Evolutionary conservation across 2,329 filamentous ascomycete species (phyloP), one percentile per base, ranked within the genome.

Genomic region (Monosporascus sp.): DNA sequence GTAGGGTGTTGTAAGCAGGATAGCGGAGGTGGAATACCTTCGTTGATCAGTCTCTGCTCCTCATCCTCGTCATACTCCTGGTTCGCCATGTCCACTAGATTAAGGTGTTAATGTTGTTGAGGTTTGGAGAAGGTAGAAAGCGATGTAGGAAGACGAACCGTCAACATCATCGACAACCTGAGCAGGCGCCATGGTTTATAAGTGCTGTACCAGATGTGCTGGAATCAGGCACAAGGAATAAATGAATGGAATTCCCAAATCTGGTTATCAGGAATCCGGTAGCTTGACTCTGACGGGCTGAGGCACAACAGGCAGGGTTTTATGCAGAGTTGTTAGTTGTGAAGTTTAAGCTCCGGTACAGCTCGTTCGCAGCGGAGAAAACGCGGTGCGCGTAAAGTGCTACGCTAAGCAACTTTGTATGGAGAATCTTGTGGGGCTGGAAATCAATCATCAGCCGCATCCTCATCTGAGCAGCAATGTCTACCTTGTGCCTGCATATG

Each of bases 1-100:
- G 3, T 41, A 20, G 11, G 35, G 35, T 11, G 47, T 9, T 37
- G 15, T 45, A 3, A 7, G 15, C 50, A 15, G 39, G 37, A 41
- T 5, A 6, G 18, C 27, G n/a, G 25, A 43, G 27, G 50, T 7
- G 22, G 6, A 46, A 46, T 75, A 88, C 88, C 89, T 77, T 99
- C 94, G 63, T 97, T 97, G 73, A 97, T 91, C 56, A 96, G 79
- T 73, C 95, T 91, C 72, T 95, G 88, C 67, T 89, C 85, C 61
- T 83, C 74, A 67, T 89, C 80, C 68, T 87, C 79, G 54, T 89
- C 85, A 50, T 89, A 88, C 54, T 91, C 86, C 56, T 84, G 80
- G 47, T 79, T 51, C 69, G 64, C 72, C 71, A 78, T 72, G 38
- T 74, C 72, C 63, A 75, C 78, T 77, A 27, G 17, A 54, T 46